Percentiles rank a stretch among this genome's conserved stretches.
Conservation (phyloP, 2,329 filamentous ascomycete genomes). For the Diaporthe citri region DNA sequence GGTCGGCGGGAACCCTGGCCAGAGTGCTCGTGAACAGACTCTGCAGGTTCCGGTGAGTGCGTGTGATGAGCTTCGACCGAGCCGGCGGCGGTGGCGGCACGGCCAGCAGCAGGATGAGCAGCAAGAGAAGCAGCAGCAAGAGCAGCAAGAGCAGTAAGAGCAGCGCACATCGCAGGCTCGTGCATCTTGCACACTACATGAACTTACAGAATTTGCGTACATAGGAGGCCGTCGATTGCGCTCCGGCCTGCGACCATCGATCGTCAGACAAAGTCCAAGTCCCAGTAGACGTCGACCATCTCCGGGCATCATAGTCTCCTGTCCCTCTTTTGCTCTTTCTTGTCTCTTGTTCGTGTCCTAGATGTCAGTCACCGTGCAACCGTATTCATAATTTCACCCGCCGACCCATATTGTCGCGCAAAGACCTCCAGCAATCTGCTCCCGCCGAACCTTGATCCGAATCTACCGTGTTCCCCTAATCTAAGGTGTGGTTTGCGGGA, state of each 20-base stretch:
- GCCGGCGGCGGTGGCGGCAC: constrained; percentile 13
- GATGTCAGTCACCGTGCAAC: constrained; percentile 1
- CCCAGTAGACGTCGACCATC: neutral
- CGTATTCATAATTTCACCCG: constrained; percentile 27
- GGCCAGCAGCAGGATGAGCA: constrained; percentile 7
- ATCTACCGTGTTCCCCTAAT: constrained; percentile 11
- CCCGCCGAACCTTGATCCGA: constrained; percentile 21
- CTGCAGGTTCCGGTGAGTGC: constrained; percentile 8
- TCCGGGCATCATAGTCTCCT: neutral
- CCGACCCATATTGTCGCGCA: constrained; percentile 21
- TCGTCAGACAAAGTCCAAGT: neutral
- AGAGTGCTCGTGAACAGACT: constrained; percentile 15
- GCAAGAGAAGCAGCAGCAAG: neutral
- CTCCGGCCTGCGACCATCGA: constrained; percentile 4
- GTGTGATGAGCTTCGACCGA: constrained; percentile 17
- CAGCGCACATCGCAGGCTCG: neutral
- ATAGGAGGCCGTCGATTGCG: no score
- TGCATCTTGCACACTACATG: constrained; percentile 12
- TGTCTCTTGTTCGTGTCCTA: neutral
- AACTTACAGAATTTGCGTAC: no score
- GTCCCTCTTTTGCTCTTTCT: neutral
- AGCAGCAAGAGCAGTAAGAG: neutral
- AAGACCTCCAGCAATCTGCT: constrained; percentile 25
- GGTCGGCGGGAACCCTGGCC: constrained; percentile 25
- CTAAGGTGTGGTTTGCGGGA: constrained; percentile 26